Evolutionary conservation across 2,329 filamentous ascomycete genomes (phyloP).

Genomic region (Trichoderma koningii): DNA sequence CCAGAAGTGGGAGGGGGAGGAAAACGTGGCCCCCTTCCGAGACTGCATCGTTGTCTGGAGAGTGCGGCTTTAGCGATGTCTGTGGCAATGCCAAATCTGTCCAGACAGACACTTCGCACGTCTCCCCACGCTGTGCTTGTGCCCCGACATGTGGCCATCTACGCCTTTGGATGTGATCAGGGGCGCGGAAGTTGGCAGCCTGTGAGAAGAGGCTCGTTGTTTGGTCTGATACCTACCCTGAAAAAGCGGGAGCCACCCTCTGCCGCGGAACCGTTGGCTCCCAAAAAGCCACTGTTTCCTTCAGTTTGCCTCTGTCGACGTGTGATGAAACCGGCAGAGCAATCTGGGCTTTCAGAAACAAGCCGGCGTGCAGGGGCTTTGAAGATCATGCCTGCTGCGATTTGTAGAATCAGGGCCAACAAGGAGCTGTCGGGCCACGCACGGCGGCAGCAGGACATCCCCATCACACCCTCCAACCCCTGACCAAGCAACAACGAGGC

Average conservation of each 20-base stretch:
- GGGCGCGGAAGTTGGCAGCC: neutral
- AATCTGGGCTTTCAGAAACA: neutral
- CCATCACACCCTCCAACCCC: neutral
- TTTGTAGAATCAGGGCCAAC: neutral
- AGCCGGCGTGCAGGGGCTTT: slow-evolving; percentile 4
- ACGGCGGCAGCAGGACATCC: neutral
- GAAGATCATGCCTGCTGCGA: slow-evolving; percentile 6
- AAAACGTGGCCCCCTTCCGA: slow-evolving; percentile 23
- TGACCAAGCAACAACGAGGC: neutral
- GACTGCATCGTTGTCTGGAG: slow-evolving; percentile 5
- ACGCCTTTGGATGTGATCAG: neutral
- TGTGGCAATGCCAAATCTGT: neutral
- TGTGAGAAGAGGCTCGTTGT: neutral
- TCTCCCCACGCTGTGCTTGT: neutral
- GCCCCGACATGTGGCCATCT: neutral
- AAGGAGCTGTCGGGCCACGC: neutral
- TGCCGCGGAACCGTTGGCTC: neutral
- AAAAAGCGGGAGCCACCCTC: neutral
- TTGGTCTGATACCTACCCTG: neutral
- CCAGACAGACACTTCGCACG: neutral
- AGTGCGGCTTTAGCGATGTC: neutral
- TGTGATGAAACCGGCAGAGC: neutral
- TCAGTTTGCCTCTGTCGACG: neutral
- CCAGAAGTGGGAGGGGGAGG: neutral
- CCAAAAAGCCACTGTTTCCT: slow-evolving; percentile 6